Percentiles rank a stretch among this genome's conserved stretches.
These are phyloP conservation scores for Suillus occidentalis DNA, from an alignment of 768 basidiomycete species.

Conservation along the genomic window DNA sequence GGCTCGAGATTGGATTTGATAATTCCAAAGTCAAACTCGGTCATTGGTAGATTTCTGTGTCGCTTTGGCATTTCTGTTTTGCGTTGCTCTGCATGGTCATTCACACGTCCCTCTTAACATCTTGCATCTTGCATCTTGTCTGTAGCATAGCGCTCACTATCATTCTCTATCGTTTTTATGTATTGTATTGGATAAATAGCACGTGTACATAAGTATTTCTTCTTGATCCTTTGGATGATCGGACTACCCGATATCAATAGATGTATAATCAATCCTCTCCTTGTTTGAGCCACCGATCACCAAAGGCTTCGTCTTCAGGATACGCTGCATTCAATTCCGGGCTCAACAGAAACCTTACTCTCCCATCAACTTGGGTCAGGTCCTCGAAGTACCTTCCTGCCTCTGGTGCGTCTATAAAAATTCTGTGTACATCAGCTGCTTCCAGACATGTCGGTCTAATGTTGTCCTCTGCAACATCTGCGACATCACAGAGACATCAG, in stretches of 20 bases:
- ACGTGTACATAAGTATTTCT: neutral
- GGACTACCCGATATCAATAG: neutral
- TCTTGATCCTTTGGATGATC: neutral
- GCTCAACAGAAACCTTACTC: conserved; percentile 41
- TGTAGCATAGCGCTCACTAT: conserved; percentile 6
- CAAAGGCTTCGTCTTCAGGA: conserved; percentile 47
- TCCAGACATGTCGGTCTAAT: conserved; percentile 24
- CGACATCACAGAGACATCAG: neutral
- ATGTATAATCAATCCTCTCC: conserved; percentile 6
- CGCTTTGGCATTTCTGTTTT: neutral
- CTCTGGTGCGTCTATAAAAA: conserved; percentile 27
- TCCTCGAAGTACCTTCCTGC: conserved; percentile 41
- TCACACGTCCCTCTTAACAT: neutral
- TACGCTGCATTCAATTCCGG: conserved; percentile 42
- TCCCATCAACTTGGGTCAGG: conserved; percentile 22
- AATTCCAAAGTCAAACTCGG: conserved; percentile 48
- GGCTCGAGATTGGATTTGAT: conserved; percentile 69
- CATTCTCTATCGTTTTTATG: neutral
- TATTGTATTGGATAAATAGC: neutral
- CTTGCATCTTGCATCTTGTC: neutral
- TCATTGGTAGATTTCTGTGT: conserved; percentile 55
- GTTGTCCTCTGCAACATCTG: conserved; percentile 40
- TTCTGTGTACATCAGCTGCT: conserved; percentile 17
- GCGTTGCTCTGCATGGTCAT: neutral
- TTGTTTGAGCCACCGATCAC: conserved; percentile 34